Evolutionary conservation across 2,329 filamentous ascomycete genomes (phyloP).

Genomic region (Cytospora paraplurivora): DNA sequence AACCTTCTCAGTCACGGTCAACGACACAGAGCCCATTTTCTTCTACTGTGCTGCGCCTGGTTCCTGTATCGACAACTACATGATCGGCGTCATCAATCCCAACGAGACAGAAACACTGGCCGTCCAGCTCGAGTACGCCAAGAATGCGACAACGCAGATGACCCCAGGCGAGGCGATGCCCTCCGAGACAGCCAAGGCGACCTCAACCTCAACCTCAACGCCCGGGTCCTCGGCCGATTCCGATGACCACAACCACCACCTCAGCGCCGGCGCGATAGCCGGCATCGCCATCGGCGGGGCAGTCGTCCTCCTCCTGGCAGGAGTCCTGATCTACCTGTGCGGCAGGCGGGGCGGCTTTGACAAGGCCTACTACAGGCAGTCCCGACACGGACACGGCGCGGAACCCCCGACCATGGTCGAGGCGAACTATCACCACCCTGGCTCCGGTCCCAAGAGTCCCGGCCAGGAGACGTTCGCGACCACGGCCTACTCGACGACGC

Average conservation of each 20-base stretch:
- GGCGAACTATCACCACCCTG: conserved; percentile 30
- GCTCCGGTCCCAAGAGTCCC: conserved; percentile 38
- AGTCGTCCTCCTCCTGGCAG: conserved; percentile 47
- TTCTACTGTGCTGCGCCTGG: conserved; percentile 70
- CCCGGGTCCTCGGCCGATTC: conserved; percentile 28
- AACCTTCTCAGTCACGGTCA: conserved; percentile 50
- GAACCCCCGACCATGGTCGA: conserved; percentile 36
- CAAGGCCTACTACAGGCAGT: conserved; percentile 38
- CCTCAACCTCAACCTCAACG: conserved; percentile 25
- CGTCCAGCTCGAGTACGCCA: conserved; percentile 49
- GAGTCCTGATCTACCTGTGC: conserved; percentile 51
- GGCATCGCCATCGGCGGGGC: conserved; percentile 59
- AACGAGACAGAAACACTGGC: conserved; percentile 53
- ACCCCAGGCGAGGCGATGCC: conserved; percentile 59
- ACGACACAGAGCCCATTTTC: conserved; percentile 65
- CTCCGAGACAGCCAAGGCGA: conserved; percentile 41
- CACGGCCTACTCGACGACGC: conserved; percentile 32
- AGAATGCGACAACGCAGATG: conserved; percentile 54
- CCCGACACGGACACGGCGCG: conserved; percentile 26
- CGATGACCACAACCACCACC: conserved; percentile 20
- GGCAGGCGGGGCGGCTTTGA: conserved; percentile 45
- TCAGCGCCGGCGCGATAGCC: conserved; percentile 54
- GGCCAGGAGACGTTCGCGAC: conserved; percentile 36
- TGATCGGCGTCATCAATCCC: conserved; percentile 78
- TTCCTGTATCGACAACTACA: conserved; percentile 65